These are phyloP conservation scores for Ophiostoma himal-ulmi DNA, from an alignment of 2,329 filamentous ascomycete species.

Conservation along the genomic window DNA sequence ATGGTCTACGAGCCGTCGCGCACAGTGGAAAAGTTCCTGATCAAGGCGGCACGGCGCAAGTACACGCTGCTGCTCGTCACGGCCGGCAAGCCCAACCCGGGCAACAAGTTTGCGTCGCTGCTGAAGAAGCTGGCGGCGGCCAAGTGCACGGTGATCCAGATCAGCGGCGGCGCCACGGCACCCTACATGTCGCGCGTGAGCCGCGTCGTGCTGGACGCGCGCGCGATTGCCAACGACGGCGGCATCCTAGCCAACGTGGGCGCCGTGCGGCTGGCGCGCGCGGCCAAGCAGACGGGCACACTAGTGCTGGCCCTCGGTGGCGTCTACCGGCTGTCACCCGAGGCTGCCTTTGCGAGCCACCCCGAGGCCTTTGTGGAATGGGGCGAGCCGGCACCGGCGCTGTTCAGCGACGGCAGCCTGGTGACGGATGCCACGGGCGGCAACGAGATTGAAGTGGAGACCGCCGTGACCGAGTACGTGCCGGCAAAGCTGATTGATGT, in stretches of 20 bases:
- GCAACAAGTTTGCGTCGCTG: slow-evolving; percentile 49
- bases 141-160: slow-evolving; percentile 75
- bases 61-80: slow-evolving; percentile 80
- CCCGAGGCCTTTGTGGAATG: slow-evolving; percentile 79
- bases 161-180: slow-evolving; percentile 80
- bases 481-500: slow-evolving; percentile 68
- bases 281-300: slow-evolving; percentile 73
- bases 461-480: slow-evolving; percentile 77
- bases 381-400: slow-evolving; percentile 71
- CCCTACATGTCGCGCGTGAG: slow-evolving; percentile 93
- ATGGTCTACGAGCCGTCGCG: slow-evolving; percentile 80
- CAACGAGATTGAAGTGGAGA: slow-evolving; percentile 69
- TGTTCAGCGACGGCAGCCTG: slow-evolving; percentile 72
- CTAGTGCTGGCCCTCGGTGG: slow-evolving; percentile 85
- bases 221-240: slow-evolving; percentile 82
- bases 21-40: slow-evolving; percentile 83
- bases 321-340: slow-evolving; percentile 88
- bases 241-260: slow-evolving; percentile 78
- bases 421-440: slow-evolving; percentile 38
- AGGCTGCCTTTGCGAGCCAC: slow-evolving; percentile 66
- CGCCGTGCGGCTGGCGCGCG: slow-evolving; percentile 75
- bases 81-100: slow-evolving; percentile 27
- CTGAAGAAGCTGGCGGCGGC: slow-evolving; percentile 70
- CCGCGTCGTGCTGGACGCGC: slow-evolving; percentile 87
- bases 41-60: slow-evolving; percentile 83